phyloP scores from a whole-genome alignment of 352 stramenopile species.

The Aphanomyces euteiches region DNA sequence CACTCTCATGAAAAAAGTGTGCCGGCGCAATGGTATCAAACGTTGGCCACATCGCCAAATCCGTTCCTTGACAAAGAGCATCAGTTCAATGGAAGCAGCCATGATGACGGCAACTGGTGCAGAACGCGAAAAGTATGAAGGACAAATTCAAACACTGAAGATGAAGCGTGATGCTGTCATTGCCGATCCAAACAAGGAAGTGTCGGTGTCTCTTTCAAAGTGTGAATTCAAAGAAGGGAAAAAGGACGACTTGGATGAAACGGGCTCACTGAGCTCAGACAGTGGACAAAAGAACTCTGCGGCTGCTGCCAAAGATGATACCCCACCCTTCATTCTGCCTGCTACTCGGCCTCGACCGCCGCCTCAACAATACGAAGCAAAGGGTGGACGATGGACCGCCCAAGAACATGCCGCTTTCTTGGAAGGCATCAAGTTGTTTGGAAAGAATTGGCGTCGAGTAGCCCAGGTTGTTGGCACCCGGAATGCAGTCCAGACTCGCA shows the following conservation, averaged over 20 bases:
- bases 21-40: slow-evolving; percentile 64
- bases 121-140: slow-evolving; percentile 79
- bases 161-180: slow-evolving; percentile 84
- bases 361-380: slow-evolving; percentile 40
- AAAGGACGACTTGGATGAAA: slow-evolving; percentile 40
- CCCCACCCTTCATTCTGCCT: slow-evolving; percentile 34
- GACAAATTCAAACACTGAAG: slow-evolving; percentile 79
- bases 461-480: slow-evolving; percentile 77
- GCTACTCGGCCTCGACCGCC: slow-evolving; percentile 31
- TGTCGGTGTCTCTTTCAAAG: slow-evolving; percentile 26
- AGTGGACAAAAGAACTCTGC: neutral
- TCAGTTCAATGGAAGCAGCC: slow-evolving; percentile 81
- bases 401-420: slow-evolving; percentile 84
- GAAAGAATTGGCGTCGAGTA: slow-evolving; percentile 83
- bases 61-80: slow-evolving; percentile 82
- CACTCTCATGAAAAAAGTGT: slow-evolving; percentile 86
- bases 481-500: slow-evolving; percentile 84
- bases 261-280: slow-evolving; percentile 21
- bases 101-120: slow-evolving; percentile 78
- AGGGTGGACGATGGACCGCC: slow-evolving; percentile 83
- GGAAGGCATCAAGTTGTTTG: slow-evolving; percentile 80
- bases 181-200: slow-evolving; percentile 81
- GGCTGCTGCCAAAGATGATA: slow-evolving; percentile 14
- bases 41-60: slow-evolving; percentile 67
- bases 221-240: slow-evolving; percentile 19